Evolutionary conservation across 1,284 basidiomycete genomes (phyloP).

Genomic region (Melampsora larici-populina): DNA sequence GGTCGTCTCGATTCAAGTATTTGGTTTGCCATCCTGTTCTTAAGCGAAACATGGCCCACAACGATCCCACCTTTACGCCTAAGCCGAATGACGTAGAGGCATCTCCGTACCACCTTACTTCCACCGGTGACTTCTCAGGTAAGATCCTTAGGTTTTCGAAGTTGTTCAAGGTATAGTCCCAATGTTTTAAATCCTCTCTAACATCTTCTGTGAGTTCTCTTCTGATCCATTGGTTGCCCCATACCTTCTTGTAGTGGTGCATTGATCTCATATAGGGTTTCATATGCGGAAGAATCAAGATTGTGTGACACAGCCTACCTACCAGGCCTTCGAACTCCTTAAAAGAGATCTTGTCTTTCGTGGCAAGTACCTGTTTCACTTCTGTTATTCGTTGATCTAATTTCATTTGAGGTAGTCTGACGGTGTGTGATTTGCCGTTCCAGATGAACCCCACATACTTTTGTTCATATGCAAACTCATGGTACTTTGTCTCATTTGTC

Average conservation of each 20-base stretch:
- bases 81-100: slow-evolving; percentile 6
- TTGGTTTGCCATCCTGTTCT: too few species aligned
- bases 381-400: neutral
- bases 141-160: slow-evolving; percentile 6
- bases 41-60: too few species aligned
- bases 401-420: neutral
- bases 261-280: too few species aligned
- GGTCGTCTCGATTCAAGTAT: too few species aligned
- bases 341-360: neutral
- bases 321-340: neutral
- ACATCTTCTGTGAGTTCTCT: neutral
- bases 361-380: neutral
- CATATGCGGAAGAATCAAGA: too few species aligned
- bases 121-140: neutral
- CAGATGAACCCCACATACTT: neutral
- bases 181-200: neutral
- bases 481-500: neutral
- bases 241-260: neutral
- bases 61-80: neutral
- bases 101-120: slow-evolving; percentile 5
- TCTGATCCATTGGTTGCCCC: neutral
- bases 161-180: neutral
- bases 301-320: neutral
- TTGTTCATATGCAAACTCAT: neutral
- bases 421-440: neutral